Conservation (phyloP, 345 rosid species). For the Passiflora organensis region DNA sequence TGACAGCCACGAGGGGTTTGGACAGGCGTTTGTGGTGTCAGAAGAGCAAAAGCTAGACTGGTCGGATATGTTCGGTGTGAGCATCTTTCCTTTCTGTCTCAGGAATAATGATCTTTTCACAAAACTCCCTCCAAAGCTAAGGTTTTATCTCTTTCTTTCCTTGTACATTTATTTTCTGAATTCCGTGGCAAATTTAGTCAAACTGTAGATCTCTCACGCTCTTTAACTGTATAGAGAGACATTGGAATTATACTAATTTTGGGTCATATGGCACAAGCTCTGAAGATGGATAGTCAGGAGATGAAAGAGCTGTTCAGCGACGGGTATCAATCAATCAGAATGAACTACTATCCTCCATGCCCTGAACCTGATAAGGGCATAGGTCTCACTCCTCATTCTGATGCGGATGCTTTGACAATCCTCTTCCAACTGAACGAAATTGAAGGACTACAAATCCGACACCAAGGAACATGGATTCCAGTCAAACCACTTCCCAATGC, state of each 20-base stretch:
- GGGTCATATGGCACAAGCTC: constrained; percentile 33
- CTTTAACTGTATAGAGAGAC: constrained; percentile 35
- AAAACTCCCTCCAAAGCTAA: constrained; percentile 38
- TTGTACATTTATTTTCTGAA: background rate
- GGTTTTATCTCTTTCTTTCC: constrained; percentile 17
- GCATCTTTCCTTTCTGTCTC: constrained; percentile 33
- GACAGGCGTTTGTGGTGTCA: constrained; percentile 42
- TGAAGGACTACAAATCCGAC: constrained; percentile 9
- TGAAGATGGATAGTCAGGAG: constrained; percentile 45
- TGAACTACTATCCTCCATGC: constrained; percentile 51
- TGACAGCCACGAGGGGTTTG: constrained; percentile 49
- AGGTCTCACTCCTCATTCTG: constrained; percentile 41
- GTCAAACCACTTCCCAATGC: constrained; percentile 17
- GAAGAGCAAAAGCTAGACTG: constrained; percentile 59
- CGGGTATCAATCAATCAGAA: constrained; percentile 44
- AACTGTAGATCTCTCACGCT: background rate
- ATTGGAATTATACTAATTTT: constrained; percentile 43
- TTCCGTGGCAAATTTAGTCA: background rate
- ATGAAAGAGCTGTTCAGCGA: constrained; percentile 32
- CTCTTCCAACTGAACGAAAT: constrained; percentile 9
- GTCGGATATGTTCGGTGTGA: constrained; percentile 46
- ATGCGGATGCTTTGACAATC: constrained; percentile 22
- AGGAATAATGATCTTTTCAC: constrained; percentile 28
- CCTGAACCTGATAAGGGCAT: constrained; percentile 40
- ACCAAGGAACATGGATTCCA: constrained; percentile 13